Conservation (phyloP, 306 rosid genomes). For the Ormosia semicastrata region DNA sequence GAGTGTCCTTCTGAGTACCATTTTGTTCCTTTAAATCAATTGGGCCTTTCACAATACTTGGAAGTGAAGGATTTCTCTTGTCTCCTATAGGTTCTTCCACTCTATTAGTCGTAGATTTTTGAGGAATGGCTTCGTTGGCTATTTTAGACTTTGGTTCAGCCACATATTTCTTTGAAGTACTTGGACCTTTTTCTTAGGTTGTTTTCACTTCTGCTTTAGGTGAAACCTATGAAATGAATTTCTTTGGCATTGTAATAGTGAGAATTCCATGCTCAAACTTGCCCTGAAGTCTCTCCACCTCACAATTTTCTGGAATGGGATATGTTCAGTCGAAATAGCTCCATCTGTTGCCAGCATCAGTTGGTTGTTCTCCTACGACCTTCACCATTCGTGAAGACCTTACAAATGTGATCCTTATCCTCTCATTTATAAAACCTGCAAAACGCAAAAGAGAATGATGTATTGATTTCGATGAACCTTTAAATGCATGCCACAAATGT, state of each 20-base stretch:
- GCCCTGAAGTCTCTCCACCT: slow-evolving; percentile 29
- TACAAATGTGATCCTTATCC: slow-evolving; percentile 31
- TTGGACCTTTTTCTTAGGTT: slow-evolving; percentile 1
- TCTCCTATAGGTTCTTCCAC: background rate
- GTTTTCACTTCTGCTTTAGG: slow-evolving; percentile 23
- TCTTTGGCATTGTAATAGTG: slow-evolving; percentile 54
- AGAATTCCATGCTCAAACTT: slow-evolving; percentile 42
- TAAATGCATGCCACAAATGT: background rate
- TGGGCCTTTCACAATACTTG: background rate
- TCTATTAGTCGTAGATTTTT: slow-evolving; percentile 8
- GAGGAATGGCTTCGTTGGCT: slow-evolving; percentile 19
- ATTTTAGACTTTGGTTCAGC: background rate
- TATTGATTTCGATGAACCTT: background rate
- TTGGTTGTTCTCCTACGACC: slow-evolving; percentile 45
- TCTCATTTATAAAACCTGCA: slow-evolving; percentile 56
- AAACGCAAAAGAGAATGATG: background rate
- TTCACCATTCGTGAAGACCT: background rate
- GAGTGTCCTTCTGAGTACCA: slow-evolving; percentile 6
- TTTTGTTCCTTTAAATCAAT: slow-evolving; percentile 13
- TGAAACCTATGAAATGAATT: background rate
- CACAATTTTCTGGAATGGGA: slow-evolving; percentile 37
- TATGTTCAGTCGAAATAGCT: slow-evolving; percentile 41
- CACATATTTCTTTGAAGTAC: background rate
- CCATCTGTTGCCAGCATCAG: slow-evolving; percentile 32
- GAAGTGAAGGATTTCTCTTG: background rate